Evolutionary conservation across 371 early-diverging fungal species (phyloP).

Genomic region (Syncephalastrum contaminatum): DNA sequence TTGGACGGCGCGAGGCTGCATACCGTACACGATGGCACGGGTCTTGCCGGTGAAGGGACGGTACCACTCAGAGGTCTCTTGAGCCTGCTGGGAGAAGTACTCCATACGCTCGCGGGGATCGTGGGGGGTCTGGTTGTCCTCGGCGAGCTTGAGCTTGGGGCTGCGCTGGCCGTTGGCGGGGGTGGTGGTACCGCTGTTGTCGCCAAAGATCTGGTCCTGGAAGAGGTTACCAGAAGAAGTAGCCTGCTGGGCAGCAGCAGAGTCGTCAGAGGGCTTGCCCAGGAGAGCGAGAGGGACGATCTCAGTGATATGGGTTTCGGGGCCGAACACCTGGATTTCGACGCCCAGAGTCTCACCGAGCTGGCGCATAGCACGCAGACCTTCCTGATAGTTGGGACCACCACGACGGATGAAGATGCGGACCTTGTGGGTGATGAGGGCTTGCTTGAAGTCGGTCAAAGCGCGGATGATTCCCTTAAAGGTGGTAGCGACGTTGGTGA

Average conservation of each 20-base stretch:
- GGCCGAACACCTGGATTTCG: slow-evolving; percentile 95
- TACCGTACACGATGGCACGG: slow-evolving; percentile 94
- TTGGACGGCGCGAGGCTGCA: slow-evolving; percentile 98
- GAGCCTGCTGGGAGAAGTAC: slow-evolving; percentile 40
- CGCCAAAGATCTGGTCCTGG: slow-evolving; percentile 64
- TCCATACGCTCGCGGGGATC: slow-evolving; percentile 58
- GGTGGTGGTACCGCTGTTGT: slow-evolving; percentile 29
- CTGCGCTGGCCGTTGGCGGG: slow-evolving; percentile 30
- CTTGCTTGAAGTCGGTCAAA: slow-evolving; percentile 86
- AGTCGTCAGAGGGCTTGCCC: slow-evolving; percentile 45
- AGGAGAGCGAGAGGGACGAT: slow-evolving; percentile 93
- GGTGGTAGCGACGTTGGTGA: slow-evolving; percentile 97
- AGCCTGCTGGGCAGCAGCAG: slow-evolving; percentile 16
- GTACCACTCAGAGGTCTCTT: slow-evolving; percentile 54
- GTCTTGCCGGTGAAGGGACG: slow-evolving; percentile 88
- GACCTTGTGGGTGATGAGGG: slow-evolving; percentile 83
- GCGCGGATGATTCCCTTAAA: slow-evolving; percentile 98
- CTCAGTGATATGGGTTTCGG: slow-evolving; percentile 97
- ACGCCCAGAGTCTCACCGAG: slow-evolving; percentile 91
- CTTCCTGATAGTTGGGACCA: slow-evolving; percentile 99
- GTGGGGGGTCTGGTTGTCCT: slow-evolving; percentile 38
- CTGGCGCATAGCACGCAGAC: slow-evolving; percentile 92
- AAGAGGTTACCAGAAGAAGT: slow-evolving; percentile 65
- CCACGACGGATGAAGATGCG: slow-evolving; percentile 96
- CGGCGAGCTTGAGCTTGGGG: slow-evolving; percentile 35